These are phyloP conservation scores for Phytopythium ostracodes DNA, from an alignment of 352 stramenopile species.

Conservation along the genomic window DNA sequence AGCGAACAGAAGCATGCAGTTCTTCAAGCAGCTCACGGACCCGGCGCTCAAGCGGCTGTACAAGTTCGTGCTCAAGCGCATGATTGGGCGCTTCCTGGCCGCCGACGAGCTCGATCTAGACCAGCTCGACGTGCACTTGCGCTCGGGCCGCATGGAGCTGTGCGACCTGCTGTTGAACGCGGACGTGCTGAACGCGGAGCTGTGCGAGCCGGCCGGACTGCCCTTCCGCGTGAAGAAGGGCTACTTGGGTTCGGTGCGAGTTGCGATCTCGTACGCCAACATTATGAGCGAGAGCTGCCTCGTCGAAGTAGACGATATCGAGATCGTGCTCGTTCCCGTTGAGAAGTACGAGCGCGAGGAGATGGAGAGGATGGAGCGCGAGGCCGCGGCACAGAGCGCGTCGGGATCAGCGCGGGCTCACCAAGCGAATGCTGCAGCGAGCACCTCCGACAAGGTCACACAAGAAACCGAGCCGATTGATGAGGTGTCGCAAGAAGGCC, in stretches of 20 bases:
- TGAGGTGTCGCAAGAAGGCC: constrained; percentile 83
- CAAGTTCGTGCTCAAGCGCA: constrained; percentile 89
- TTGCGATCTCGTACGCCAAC: constrained; percentile 83
- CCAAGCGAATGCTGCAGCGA: neutral
- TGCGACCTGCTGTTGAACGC: constrained; percentile 80
- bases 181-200: constrained; percentile 72
- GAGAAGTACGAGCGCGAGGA: constrained; percentile 11
- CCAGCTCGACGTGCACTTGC: constrained; percentile 82
- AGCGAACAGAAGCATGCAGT: constrained; percentile 46
- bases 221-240: constrained; percentile 86
- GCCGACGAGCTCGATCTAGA: constrained; percentile 82
- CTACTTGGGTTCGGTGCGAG: constrained; percentile 79
- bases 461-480: constrained; percentile 42
- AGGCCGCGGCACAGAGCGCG: constrained; percentile 3
- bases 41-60: constrained; percentile 88
- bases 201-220: constrained; percentile 60
- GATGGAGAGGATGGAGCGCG: constrained; percentile 10
- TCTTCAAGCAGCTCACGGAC: constrained; percentile 87
- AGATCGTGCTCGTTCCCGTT: constrained; percentile 77
- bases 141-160: constrained; percentile 69
- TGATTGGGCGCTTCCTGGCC: constrained; percentile 84
- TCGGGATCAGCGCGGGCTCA: neutral
- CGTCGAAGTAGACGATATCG: constrained; percentile 85
- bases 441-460: neutral
- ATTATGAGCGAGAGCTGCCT: constrained; percentile 88